Evolutionary conservation across 495 filamentous ascomycete species (phyloP), one percentile per base, ranked within the genome.

Genomic region (Daldinia decipiens): DNA sequence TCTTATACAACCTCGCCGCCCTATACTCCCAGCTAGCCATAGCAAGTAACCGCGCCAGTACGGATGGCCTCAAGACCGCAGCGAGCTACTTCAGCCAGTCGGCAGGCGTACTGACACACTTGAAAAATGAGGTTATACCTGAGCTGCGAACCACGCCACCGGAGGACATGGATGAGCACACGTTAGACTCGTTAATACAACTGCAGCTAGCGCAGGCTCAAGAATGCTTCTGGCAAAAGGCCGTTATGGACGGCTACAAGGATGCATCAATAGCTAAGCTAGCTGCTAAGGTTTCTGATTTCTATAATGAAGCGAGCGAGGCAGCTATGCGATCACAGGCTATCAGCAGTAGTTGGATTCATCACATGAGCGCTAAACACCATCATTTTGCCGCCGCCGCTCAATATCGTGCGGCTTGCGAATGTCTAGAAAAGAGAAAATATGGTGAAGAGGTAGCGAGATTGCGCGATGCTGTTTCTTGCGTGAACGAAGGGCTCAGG

Each of bases 161-260:
- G 1, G 95, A 98, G 78, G 95, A 99, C 69, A 97, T 99, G 95
- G 95, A 99, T 75, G 85, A 87, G 21, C 85, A 91, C 74, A 96
- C 95, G 0, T 80, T 99, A 27, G 91, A 93, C 71, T 93, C 93
- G 57, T 82, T 98, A 17, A 89, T 92, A 68, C 86, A 95, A 74
- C 85, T 99, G 36, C 85, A 97, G 54, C 84, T 99, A 0, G 95
- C 93, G 13, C 94, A 99, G 76, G 93, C 89, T 38, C 95, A 99
- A 73, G 95, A 99, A 79, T 98, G 95, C 77, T 98, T 95, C 79
- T 99, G 95, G 95, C 91, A 95, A 60, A 98, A 97, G 76, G 95
- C 96, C 2, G 95, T 97, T 21, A 95, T 94, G 83, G 95, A 98
- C 76, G 90, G 89, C 11, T 86, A 97, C 76, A 97, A 96, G 74